Conservation (phyloP, 805 yeast genomes). For the Kuraishia borneana region DNA sequence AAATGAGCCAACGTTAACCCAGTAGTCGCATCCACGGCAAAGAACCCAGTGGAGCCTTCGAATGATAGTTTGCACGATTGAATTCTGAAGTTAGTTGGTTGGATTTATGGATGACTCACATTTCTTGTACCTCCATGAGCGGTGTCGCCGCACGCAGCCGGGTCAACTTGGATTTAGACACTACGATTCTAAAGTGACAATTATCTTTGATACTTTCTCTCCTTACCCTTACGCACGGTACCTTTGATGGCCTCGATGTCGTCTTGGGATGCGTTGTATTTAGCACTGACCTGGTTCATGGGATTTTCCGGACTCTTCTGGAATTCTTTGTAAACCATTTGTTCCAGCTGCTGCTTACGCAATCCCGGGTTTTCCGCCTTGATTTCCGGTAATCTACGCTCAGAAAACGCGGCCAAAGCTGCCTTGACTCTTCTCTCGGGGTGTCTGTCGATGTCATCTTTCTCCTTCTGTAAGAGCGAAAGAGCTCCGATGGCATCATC, state of each 20-base stretch:
- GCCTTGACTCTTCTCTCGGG: conserved; percentile 86
- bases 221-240: conserved; percentile 16
- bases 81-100: too few relatives aligned
- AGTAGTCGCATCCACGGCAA: not conserved
- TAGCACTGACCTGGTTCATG: conserved; percentile 62
- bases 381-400: conserved; percentile 56
- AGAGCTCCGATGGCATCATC: conserved; percentile 75
- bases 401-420: conserved; percentile 64
- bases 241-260: conserved; percentile 29
- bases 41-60: not conserved
- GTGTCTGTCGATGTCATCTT: conserved; percentile 68
- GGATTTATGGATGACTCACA: too few relatives aligned
- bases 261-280: conserved; percentile 50
- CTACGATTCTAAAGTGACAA: too few relatives aligned
- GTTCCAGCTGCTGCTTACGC: conserved; percentile 68
- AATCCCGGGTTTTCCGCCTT: conserved; percentile 73
- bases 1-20: not conserved
- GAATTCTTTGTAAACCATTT: conserved; percentile 67
- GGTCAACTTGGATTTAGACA: too few relatives aligned
- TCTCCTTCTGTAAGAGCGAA: conserved; percentile 46
- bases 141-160: too few relatives aligned
- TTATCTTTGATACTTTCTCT: conserved; percentile 20
- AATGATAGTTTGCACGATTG: not conserved
- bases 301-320: conserved; percentile 76
- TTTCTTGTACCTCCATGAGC: too few relatives aligned